Base-by-base conservation (phyloP, 2,329 filamentous ascomycete species). In the Neonectria faginata region DNA sequence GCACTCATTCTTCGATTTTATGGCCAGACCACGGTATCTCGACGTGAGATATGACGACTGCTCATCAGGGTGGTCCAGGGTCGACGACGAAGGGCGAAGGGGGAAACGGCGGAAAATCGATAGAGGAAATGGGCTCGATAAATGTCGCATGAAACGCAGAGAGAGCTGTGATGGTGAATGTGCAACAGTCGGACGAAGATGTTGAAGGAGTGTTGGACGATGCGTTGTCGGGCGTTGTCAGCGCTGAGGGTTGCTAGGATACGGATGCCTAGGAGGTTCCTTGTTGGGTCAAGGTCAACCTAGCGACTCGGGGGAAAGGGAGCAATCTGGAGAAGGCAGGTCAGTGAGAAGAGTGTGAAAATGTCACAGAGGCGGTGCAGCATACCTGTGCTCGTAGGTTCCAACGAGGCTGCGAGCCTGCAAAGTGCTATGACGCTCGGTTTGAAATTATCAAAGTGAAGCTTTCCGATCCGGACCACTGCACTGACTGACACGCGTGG, bases 1-100 rank as follows among this genome's bases (percentile, higher is more conserved):
- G 60, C 56, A 58, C 60, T 60, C 73, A 74, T 74, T 44, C 72
- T 72, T 67, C 55, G 55, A 45, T 29, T 62, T 55, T 31, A 57
- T 29, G 56, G 39, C 20, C 41, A 60, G 58, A 31, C 42, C 51
- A 47, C 54, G 62, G 57, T 60, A 39, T 62, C 48, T 41, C 55
- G 53, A 31, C 20, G 53, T 55, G 22, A 33, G 41, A 33, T 48
- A 25, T 25, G 55, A 63, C 53, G 55, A 42, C 20, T 59, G 64
- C 53, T 57, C 53, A 68, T 66, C n/a, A 56, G 54, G 54, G 56
- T 41, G 54, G 56, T 41, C 47, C 25, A 16, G 27, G 27, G n/a
- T 8, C 48, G 31, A 20, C 47, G 47, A 9, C 25, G 39, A 41
- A 31, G 33, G 25, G 62, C 39, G 36, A 36, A 22, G n/a, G 31